These are phyloP conservation scores for Biancaea sappan DNA, from an alignment of 306 rosid genomes.

Conservation along the genomic window DNA sequence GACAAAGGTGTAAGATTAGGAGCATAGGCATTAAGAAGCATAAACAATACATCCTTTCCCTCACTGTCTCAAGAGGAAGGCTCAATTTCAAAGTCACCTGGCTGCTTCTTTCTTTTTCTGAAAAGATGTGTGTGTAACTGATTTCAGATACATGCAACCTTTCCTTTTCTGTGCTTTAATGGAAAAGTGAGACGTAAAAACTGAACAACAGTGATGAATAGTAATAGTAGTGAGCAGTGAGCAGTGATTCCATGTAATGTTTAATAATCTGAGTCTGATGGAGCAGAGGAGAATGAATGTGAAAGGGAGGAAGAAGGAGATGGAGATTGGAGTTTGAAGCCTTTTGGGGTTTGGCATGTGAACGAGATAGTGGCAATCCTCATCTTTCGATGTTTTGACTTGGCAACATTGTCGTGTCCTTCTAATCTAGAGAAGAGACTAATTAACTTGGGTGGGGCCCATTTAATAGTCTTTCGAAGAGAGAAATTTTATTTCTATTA, in stretches of 20 bases:
- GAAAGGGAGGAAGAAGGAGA: neutral
- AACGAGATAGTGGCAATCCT: constrained; percentile 32
- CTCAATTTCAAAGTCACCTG: constrained; percentile 18
- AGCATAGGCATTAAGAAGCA: too few relatives aligned
- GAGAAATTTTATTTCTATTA: too few relatives aligned
- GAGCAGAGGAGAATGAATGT: constrained; percentile 23
- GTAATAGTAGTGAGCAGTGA: too few relatives aligned
- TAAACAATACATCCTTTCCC: too few relatives aligned
- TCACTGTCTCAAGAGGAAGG: constrained; percentile 21
- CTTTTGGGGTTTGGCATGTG: constrained; percentile 26
- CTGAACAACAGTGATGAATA: neutral
- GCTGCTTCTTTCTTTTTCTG: neutral
- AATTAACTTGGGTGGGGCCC: too few relatives aligned
- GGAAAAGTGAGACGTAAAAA: neutral
- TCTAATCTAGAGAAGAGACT: too few relatives aligned
- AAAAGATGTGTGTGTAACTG: neutral
- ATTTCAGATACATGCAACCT: neutral
- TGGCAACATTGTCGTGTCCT: too few relatives aligned
- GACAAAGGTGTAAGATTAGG: too few relatives aligned
- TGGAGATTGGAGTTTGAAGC: neutral
- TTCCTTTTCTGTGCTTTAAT: neutral
- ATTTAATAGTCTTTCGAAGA: too few relatives aligned
- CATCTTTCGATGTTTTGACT: constrained; percentile 48
- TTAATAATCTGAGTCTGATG: too few relatives aligned
- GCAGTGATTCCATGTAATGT: neutral